A percentile compares a stretch with the other conserved stretches of the same genome.
Conservation (phyloP, 257 asterid genomes). For the Haberlea rhodopensis region DNA sequence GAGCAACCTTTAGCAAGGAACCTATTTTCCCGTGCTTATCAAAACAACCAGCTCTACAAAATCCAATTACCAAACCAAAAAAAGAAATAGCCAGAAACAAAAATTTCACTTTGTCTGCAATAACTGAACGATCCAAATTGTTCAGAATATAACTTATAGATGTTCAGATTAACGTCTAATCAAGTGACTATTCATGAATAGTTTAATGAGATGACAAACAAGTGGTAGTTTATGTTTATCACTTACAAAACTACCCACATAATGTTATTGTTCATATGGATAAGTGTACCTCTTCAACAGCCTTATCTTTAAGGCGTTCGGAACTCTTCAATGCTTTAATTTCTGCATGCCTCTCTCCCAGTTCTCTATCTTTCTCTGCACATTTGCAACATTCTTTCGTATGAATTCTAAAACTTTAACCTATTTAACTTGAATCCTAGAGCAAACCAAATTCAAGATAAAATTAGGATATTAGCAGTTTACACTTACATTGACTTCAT, state of each 20-base stretch:
- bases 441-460: conserved; percentile 11
- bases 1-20: conserved; percentile 25
- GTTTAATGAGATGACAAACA: not conserved
- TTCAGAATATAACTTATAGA: conserved; percentile 6
- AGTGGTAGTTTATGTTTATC: not conserved
- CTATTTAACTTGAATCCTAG: conserved; percentile 1
- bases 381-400: conserved; percentile 25
- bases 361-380: conserved; percentile 79
- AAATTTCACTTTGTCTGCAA: not conserved
- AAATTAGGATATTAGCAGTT: conserved; percentile 16
- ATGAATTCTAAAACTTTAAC: conserved; percentile 10
- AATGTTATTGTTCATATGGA: conserved; percentile 3
- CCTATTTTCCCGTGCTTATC: conserved; percentile 15
- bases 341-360: conserved; percentile 75
- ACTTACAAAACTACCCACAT: not conserved
- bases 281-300: conserved; percentile 76
- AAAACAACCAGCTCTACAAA: conserved; percentile 18
- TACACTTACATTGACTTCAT: conserved; percentile 18
- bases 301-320: conserved; percentile 78
- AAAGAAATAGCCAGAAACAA: conserved; percentile 10
- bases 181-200: not conserved
- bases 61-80: conserved; percentile 2
- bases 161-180: not conserved
- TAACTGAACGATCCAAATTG: not conserved
- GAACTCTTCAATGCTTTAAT: conserved; percentile 69